These are phyloP conservation scores for Fusarium sarcochroum DNA, from an alignment of 2,329 filamentous ascomycete genomes.

Conservation along the genomic window DNA sequence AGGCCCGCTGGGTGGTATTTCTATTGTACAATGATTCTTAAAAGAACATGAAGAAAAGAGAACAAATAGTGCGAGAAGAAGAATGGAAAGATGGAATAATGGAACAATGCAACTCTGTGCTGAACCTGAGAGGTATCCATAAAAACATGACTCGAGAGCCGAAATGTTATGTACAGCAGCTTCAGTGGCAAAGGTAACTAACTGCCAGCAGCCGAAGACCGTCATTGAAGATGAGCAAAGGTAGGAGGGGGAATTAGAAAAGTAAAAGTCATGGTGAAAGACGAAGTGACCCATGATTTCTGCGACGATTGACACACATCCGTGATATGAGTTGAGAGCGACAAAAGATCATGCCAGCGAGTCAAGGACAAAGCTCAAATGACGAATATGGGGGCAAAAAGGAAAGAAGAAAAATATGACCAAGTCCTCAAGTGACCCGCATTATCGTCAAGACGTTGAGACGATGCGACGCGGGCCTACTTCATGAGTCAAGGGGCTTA, in stretches of 20 bases:
- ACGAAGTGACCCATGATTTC: neutral
- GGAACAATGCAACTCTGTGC: conserved; percentile 1
- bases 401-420: neutral
- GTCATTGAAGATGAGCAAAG: neutral
- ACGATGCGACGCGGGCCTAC: conserved; percentile 14
- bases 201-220: conserved; percentile 38
- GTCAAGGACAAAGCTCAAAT: conserved; percentile 20
- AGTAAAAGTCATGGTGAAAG: conserved; percentile 8
- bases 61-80: neutral
- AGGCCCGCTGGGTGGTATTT: conserved; percentile 42
- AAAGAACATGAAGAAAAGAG: conserved; percentile 1
- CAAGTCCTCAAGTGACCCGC: neutral
- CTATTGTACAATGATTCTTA: conserved; percentile 33
- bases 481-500: conserved; percentile 22
- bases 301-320: neutral
- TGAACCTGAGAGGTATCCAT: conserved; percentile 1
- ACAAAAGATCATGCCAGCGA: neutral
- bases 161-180: conserved; percentile 6
- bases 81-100: neutral
- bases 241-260: neutral
- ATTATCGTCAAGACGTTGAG: conserved; percentile 10
- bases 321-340: neutral
- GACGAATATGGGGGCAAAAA: neutral
- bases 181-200: conserved; percentile 20
- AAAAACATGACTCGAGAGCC: conserved; percentile 13